Conservation (phyloP, 192 early-diverging fungal species). For the Coemansia sp. region DNA sequence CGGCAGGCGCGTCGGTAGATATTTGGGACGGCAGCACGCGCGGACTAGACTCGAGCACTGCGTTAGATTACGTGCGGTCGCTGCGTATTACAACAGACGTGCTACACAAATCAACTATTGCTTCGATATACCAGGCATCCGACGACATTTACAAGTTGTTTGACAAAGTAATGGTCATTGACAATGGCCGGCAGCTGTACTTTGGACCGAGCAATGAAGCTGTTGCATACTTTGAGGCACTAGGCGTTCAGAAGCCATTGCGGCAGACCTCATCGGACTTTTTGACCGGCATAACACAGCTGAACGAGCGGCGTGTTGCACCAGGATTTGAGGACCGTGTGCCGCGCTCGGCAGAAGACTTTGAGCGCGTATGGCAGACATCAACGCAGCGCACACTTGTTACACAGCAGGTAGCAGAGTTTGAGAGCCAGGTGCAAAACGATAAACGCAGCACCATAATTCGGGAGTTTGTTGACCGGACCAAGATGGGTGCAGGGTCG, state of each 20-base stretch:
- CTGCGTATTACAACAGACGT: conserved; percentile 72
- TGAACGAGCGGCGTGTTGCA: conserved; percentile 57
- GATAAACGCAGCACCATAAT: conserved; percentile 30
- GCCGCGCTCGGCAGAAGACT: conserved; percentile 63
- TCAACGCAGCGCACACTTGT: conserved; percentile 49
- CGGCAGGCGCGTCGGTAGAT: conserved; percentile 56
- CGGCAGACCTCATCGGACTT: conserved; percentile 74
- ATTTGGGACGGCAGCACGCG: conserved; percentile 66
- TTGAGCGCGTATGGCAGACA: conserved; percentile 61
- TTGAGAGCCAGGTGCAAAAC: conserved; percentile 26
- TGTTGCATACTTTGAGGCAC: conserved; percentile 60
- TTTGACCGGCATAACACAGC: conserved; percentile 68
- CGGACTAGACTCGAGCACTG: conserved; percentile 59
- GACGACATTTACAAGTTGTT: conserved; percentile 77
- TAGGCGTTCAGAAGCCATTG: conserved; percentile 63
- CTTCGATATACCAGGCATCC: conserved; percentile 68
- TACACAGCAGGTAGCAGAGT: conserved; percentile 46
- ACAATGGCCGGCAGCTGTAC: conserved; percentile 67
- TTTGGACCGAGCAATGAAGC: conserved; percentile 65
- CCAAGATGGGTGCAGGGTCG: conserved; percentile 57
- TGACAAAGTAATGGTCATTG: conserved; percentile 68
- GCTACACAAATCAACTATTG: conserved; percentile 60
- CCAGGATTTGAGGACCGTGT: conserved; percentile 59
- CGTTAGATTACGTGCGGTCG: conserved; percentile 69
- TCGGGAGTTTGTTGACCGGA: conserved; percentile 55